These are phyloP conservation scores for Escovopsis sp. DNA, from an alignment of 2,329 filamentous ascomycete genomes.

Conservation along the genomic window DNA sequence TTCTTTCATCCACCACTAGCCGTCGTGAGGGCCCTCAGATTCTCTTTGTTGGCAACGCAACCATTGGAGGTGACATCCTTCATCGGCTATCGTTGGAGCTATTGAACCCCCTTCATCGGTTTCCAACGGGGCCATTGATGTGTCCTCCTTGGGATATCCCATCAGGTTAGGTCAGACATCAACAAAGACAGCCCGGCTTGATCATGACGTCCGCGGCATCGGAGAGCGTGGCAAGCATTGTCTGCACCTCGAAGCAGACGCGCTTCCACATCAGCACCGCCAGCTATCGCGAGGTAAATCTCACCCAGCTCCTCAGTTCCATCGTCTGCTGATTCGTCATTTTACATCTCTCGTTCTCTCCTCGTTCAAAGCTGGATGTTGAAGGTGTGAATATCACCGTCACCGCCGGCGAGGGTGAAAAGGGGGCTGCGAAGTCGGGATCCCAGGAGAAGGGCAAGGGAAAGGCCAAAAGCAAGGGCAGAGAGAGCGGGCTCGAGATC, in stretches of 20 bases:
- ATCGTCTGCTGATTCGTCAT: neutral
- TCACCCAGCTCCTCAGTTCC: neutral
- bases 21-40: too few species aligned
- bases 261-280: constrained; percentile 44
- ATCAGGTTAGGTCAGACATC: too few species aligned
- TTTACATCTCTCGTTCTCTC: too few species aligned
- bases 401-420: neutral
- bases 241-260: constrained; percentile 52
- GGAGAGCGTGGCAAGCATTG: constrained; percentile 36
- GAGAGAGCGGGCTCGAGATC: constrained; percentile 43
- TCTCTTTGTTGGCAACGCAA: too few species aligned
- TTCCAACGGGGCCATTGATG: too few species aligned
- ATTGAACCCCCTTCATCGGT: neutral
- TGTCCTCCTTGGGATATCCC: too few species aligned
- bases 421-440: constrained; percentile 25
- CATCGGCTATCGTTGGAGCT: too few species aligned
- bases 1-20: too few species aligned
- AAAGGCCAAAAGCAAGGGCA: constrained; percentile 35
- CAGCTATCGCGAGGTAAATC: constrained; percentile 38
- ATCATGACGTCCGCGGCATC: constrained; percentile 34
- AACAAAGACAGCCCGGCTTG: constrained; percentile 4
- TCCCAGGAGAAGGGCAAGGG: constrained; percentile 20
- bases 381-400: constrained; percentile 60
- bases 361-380: constrained; percentile 50
- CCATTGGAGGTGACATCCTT: too few species aligned